phyloP scores from a whole-genome alignment of 1,284 basidiomycete genomes.

The Marasmius sp. region DNA sequence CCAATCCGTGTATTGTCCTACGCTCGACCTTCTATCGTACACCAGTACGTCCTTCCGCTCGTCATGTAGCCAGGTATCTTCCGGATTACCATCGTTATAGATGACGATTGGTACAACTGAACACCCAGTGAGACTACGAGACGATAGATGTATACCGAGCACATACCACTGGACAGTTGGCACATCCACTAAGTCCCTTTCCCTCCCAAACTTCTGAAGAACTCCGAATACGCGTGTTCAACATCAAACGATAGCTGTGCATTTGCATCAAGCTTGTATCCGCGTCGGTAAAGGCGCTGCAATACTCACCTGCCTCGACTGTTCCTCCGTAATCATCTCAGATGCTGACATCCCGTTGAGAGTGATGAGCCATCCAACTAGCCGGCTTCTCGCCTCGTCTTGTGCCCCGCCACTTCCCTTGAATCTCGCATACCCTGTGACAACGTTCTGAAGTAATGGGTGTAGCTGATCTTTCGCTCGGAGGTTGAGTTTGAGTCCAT shows the following conservation, averaged over 20 bases:
- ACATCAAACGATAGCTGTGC: constrained; percentile 91
- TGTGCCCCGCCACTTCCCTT: constrained; percentile 94
- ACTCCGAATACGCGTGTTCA: constrained; percentile 95
- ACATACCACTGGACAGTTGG: too few relatives aligned
- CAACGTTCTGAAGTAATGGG: constrained; percentile 91
- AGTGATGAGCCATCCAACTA: constrained; percentile 95
- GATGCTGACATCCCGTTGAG: constrained; percentile 97
- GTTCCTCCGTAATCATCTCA: constrained; percentile 95
- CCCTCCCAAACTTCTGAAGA: constrained; percentile 81
- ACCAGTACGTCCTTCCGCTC: too few relatives aligned
- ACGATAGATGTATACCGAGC: too few relatives aligned
- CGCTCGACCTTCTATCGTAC: too few relatives aligned
- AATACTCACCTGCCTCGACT: constrained; percentile 79
- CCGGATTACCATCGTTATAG: too few relatives aligned
- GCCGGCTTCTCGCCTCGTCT: constrained; percentile 73
- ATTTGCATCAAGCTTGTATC: not conserved
- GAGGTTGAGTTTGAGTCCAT: constrained; percentile 90
- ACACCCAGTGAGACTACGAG: too few relatives aligned
- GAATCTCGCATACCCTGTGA: constrained; percentile 89
- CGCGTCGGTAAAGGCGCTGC: not conserved
- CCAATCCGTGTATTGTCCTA: not conserved
- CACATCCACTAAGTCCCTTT: not conserved
- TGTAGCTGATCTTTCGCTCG: constrained; percentile 97
- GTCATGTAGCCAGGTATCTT: too few relatives aligned
- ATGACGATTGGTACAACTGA: too few relatives aligned